phyloP scores from a whole-genome alignment of 768 basidiomycete genomes.

The Lactarius tabidus region DNA sequence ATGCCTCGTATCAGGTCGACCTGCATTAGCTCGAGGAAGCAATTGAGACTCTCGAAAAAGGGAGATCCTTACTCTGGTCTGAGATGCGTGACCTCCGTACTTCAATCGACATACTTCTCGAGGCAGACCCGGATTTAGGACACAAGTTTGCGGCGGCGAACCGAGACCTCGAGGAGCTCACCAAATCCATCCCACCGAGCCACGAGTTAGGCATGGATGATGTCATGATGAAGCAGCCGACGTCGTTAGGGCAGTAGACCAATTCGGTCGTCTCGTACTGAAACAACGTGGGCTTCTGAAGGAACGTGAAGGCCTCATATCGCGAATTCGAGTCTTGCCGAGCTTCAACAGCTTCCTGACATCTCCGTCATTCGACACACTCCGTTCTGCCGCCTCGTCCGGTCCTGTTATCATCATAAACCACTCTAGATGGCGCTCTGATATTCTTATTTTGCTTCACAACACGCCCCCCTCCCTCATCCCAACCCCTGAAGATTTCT shows the following conservation, averaged over 20 bases:
- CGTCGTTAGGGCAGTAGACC: neutral
- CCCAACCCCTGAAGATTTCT: too few relatives aligned
- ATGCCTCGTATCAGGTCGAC: slow-evolving; percentile 1
- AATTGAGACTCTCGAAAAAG: slow-evolving; percentile 12
- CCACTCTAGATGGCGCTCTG: neutral
- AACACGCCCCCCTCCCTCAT: too few relatives aligned
- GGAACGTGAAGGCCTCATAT: neutral
- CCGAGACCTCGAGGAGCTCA: neutral
- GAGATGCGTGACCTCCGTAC: slow-evolving; percentile 16
- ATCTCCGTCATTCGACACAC: neutral
- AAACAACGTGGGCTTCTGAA: slow-evolving; percentile 1
- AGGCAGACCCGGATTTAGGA: neutral
- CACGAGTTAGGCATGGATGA: neutral
- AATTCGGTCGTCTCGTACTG: neutral
- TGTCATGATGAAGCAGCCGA: neutral
- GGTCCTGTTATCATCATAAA: slow-evolving; percentile 15
- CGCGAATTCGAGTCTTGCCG: neutral
- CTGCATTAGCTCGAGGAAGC: neutral
- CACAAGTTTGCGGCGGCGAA: neutral
- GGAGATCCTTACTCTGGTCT: slow-evolving; percentile 15
- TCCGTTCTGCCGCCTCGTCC: neutral
- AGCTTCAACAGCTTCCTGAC: neutral
- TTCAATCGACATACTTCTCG: neutral
- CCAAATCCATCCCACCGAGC: neutral
- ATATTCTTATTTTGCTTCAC: slow-evolving; percentile 10